Evolutionary conservation across 1,139 yeast genomes (phyloP), one percentile per base, ranked within the genome.

Genomic region (Lodderomyces metapsilosis): DNA sequence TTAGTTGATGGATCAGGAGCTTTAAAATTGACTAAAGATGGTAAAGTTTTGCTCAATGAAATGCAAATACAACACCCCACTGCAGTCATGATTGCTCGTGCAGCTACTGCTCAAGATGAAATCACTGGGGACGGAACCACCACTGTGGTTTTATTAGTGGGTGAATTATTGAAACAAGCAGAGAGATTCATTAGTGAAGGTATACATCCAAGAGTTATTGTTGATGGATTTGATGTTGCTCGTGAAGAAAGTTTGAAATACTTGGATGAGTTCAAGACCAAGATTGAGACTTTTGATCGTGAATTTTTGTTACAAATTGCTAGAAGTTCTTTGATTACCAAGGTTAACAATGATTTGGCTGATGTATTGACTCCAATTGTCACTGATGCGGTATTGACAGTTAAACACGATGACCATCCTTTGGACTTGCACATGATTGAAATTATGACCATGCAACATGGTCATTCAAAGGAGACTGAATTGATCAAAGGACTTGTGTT

Each of bases 51-150:
- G 49, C 71, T 92, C 47, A 80, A 88, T 22, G 98, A 92, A 61
- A 92, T 92, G 99, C 99, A 94, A 67, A 94, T 92, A 62, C 98
- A 92, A 64, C 92, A 92, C 52, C 99, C 99, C n/a, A 94, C 99
- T 2, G 99, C 99, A 0, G 95, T 92, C 28, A 87, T 94, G 95
- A 92, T 92, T 71, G 95, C 98, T 3, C 77, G 98, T 50, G 98
- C 98, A 9, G 99, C 99, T 41, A 83, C 96, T 38, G 97, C 98
- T 0, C 99, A 92, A 66, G 99, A 92, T 64, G 98, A 92, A 62
- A 89, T 94, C 60, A 88, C 98, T 11, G 99, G 99, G 40, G 99
- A 92, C 62, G 99, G 99, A 50, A 94, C 99, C 44, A 92, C 98
- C n/a, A 86, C 96, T 1, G 98, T 92, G 44, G 92, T 92, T 41